These are phyloP conservation scores for Naganishia friedmannii DNA, from an alignment of 768 basidiomycete genomes.

Conservation along the genomic window DNA sequence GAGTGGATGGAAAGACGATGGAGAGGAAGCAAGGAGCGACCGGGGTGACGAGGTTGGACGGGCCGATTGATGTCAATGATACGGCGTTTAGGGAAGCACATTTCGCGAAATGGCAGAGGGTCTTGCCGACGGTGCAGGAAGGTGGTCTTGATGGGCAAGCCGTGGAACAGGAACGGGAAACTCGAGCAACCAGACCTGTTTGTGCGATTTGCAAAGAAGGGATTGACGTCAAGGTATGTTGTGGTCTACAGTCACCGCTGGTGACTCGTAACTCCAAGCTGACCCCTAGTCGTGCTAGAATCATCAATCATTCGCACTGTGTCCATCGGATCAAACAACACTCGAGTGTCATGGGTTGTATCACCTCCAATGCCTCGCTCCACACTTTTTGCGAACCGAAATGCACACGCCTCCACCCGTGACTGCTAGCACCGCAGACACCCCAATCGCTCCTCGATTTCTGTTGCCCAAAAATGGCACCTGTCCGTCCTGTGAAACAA, in stretches of 20 bases:
- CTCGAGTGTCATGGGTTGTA: conserved; percentile 33
- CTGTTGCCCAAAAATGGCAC: conserved; percentile 45
- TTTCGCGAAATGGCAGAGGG: conserved; percentile 40
- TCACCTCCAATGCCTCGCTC: conserved; percentile 48
- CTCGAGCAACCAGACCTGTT: neutral
- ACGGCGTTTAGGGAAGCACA: conserved; percentile 35
- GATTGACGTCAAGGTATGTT: conserved; percentile 38
- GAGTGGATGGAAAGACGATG: conserved; percentile 40
- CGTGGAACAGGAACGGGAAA: neutral
- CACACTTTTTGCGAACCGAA: conserved; percentile 34
- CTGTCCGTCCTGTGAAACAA: conserved; percentile 45
- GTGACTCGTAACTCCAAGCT: neutral
- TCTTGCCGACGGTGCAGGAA: neutral
- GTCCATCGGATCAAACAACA: conserved; percentile 28
- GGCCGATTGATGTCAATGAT: conserved; percentile 50
- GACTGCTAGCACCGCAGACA: too few relatives aligned
- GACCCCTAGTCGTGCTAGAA: conserved; percentile 25
- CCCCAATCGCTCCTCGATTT: conserved; percentile 31
- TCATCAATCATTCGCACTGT: conserved; percentile 48
- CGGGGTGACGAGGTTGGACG: conserved; percentile 34
- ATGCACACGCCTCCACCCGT: conserved; percentile 17
- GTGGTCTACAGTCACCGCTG: neutral
- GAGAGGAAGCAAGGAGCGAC: conserved; percentile 30
- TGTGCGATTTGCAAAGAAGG: conserved; percentile 34
- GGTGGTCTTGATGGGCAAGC: conserved; percentile 25